phyloP scores from a whole-genome alignment of 2,329 filamentous ascomycete species.

The Epichloe typhina region DNA sequence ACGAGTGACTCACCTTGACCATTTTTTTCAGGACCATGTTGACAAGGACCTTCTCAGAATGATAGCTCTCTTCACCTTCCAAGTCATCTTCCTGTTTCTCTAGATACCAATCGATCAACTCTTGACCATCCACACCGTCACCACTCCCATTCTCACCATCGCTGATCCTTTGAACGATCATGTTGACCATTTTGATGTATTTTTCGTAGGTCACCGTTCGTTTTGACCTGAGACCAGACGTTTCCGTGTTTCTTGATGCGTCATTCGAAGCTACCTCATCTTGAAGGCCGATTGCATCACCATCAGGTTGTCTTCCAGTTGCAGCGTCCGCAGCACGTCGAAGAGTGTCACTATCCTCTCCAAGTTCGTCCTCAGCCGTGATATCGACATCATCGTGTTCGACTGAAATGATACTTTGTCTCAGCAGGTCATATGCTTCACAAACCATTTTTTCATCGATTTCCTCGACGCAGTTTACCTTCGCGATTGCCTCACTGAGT shows the following conservation, averaged over 20 bases:
- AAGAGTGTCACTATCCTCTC: slow-evolving; percentile 32
- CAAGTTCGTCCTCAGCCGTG: slow-evolving; percentile 55
- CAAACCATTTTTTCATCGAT: slow-evolving; percentile 74
- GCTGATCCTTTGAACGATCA: slow-evolving; percentile 69
- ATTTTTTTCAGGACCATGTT: slow-evolving; percentile 87
- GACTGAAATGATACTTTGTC: slow-evolving; percentile 92
- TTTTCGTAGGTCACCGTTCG: slow-evolving; percentile 93
- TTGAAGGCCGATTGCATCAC: slow-evolving; percentile 27
- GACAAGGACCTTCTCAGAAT: slow-evolving; percentile 58
- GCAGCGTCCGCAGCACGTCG: slow-evolving; percentile 24
- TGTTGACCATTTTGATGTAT: slow-evolving; percentile 80
- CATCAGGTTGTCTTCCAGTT: slow-evolving; percentile 33
- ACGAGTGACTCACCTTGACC: slow-evolving; percentile 61
- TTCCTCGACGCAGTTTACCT: slow-evolving; percentile 90
- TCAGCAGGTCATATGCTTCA: slow-evolving; percentile 81
- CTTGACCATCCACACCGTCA: slow-evolving; percentile 75
- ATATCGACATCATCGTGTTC: slow-evolving; percentile 97
- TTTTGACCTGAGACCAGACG: slow-evolving; percentile 35
- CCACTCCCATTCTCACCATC: slow-evolving; percentile 65
- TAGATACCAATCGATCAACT: slow-evolving; percentile 77
- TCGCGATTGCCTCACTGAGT: slow-evolving; percentile 92
- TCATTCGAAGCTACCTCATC: slow-evolving; percentile 23
- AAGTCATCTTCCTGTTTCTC: slow-evolving; percentile 82
- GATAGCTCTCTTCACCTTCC: slow-evolving; percentile 66
- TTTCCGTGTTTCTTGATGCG: slow-evolving; percentile 11